Evolutionary conservation across 148 eudicot genomes (phyloP).

Genomic region (Polygonum aviculare): DNA sequence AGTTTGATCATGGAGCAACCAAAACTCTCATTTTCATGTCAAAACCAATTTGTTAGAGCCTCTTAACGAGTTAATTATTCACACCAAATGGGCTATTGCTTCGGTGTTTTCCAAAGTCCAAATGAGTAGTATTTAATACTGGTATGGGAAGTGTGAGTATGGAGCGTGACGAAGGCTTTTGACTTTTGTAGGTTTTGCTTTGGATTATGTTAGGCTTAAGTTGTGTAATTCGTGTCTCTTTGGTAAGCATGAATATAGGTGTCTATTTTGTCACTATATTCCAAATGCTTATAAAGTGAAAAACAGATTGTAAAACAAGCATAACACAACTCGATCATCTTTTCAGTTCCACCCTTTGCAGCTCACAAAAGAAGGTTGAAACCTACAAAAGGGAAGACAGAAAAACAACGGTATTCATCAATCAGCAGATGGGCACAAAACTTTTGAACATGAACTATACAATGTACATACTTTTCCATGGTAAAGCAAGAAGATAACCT

Average conservation of each 20-base stretch:
- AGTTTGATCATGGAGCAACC: no score
- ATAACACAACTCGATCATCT: not conserved
- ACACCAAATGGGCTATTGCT: not conserved
- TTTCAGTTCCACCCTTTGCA: not conserved
- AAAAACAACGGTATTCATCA: not conserved
- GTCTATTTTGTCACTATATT: not conserved
- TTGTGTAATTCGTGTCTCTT: not conserved
- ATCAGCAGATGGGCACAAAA: not conserved
- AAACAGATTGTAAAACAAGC: no score
- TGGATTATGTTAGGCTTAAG: not conserved
- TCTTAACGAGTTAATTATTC: no score
- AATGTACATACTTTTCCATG: not conserved
- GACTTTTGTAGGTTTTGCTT: conserved; percentile 1
- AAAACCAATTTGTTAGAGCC: no score
- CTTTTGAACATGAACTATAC: not conserved
- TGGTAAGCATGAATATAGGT: not conserved
- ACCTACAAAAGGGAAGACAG: not conserved
- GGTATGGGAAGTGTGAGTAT: not conserved
- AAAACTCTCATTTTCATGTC: no score
- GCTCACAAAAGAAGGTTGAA: not conserved
- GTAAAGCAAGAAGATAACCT: not conserved
- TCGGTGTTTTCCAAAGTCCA: not conserved
- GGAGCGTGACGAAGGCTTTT: not conserved
- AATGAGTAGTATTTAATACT: not conserved
- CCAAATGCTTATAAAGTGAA: no score